Evolutionary conservation across 208 protist species (phyloP).

Genomic region (Trypanosoma melophagium): DNA sequence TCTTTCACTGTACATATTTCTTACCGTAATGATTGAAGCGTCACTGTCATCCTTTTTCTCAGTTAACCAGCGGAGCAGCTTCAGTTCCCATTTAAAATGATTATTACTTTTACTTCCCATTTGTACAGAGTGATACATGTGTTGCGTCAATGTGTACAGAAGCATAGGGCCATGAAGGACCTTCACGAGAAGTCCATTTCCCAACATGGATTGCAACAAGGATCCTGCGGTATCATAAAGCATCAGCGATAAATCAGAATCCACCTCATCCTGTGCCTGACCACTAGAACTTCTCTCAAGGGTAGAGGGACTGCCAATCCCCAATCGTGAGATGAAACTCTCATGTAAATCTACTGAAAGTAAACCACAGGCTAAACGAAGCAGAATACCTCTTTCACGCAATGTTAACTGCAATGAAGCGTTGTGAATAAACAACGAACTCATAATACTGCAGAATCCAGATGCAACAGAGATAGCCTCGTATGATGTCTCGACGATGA

Average conservation of each 20-base stretch:
- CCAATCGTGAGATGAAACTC: not conserved
- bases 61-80: slow-evolving; percentile 23
- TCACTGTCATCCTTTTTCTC: not conserved
- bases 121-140: slow-evolving; percentile 16
- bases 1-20: no score
- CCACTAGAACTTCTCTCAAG: not conserved
- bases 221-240: slow-evolving; percentile 13
- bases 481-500: slow-evolving; percentile 16
- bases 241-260: not conserved
- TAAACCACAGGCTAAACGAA: slow-evolving; percentile 29
- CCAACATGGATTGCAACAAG: slow-evolving; percentile 17
- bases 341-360: slow-evolving; percentile 20
- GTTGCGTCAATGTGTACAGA: slow-evolving; percentile 27
- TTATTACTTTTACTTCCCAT: not conserved
- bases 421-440: slow-evolving; percentile 6
- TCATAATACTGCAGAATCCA: slow-evolving; percentile 26
- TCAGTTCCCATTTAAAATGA: slow-evolving; percentile 14
- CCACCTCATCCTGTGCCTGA: not conserved
- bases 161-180: slow-evolving; percentile 23
- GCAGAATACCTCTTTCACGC: slow-evolving; percentile 5
- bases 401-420: slow-evolving; percentile 20
- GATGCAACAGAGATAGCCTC: slow-evolving; percentile 26
- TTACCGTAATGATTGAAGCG: no score
- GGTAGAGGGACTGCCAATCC: no score
- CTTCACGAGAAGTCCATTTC: slow-evolving; percentile 18